Evolutionary conservation across 176 grass and related monocot genomes (phyloP), one percentile per base, ranked within the genome.

Genomic region (Themeda triandra): DNA sequence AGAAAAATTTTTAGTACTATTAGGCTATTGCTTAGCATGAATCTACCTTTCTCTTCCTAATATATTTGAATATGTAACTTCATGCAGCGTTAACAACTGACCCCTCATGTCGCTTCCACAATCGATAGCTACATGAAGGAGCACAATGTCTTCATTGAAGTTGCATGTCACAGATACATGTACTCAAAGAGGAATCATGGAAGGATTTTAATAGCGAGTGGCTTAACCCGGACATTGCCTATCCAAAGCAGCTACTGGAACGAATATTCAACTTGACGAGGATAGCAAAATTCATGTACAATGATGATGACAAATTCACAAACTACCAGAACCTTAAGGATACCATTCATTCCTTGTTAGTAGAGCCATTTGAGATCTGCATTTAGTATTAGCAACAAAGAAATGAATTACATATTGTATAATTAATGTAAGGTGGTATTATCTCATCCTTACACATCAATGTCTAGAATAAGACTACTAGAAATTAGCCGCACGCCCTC

Each of bases 101-200:
- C 25, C 6, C 69, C 69, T 17, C 69, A 72, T 46, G 69, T 72
- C 27, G n/a, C 69, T 13, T 72, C 69, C 2, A 72, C 69, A 44
- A 72, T 72, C 13, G 40, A 72, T 39, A 71, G 63, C 31, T 82
- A 75, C 25, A 75, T 75, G 72, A 75, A 75, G 25, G 45, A 75
- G 72, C 28, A 75, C 29, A 75, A 75, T 75, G 72, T 51, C 25
- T 75, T 45, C 4, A 32, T 32, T 54, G 46, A 54, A 54, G 72
- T 75, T 9, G 72, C 72, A 49, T 10, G 46, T 32, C 17, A n/a
- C 51, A 53, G 17, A 75, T 75, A 53, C 14, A 75, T 3, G 0
- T 0, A 13, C 27, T 33, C 1, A 53, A 75, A 28, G 69, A 72
- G 40, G 69, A 72, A 7, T 72, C 41, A 1, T 45, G 69, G 69